Evolutionary conservation across 148 eudicot species (phyloP).

Genomic region (Silene latifolia): DNA sequence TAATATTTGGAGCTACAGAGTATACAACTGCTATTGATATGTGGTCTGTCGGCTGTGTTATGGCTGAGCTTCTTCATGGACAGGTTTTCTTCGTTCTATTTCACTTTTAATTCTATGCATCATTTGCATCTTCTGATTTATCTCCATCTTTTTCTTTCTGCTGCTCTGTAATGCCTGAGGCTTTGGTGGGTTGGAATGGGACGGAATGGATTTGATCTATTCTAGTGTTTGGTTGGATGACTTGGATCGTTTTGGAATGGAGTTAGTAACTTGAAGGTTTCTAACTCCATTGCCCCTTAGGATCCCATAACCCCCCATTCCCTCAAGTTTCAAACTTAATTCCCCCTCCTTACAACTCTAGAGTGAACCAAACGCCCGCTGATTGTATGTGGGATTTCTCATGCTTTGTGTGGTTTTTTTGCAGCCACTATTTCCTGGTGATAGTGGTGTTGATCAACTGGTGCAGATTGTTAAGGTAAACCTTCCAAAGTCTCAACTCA

Average conservation of each 20-base stretch:
- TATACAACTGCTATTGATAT: constrained; percentile 91
- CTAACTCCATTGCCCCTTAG: no score
- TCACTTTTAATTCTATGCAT: not conserved
- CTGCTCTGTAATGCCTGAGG: not conserved
- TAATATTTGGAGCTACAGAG: constrained; percentile 90
- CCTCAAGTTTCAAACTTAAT: no score
- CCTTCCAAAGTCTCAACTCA: not conserved
- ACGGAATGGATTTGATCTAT: no score
- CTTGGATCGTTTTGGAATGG: not conserved
- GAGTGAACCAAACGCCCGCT: no score
- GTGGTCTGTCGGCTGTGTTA: constrained; percentile 92
- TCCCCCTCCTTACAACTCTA: no score
- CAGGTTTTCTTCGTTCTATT: constrained; percentile 36
- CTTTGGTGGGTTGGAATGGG: not conserved
- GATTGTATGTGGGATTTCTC: no score
- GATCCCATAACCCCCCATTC: no score
- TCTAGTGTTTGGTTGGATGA: no score
- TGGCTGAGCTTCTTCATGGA: constrained; percentile 83
- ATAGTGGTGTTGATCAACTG: constrained; percentile 96
- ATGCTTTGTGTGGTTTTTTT: constrained; percentile 7
- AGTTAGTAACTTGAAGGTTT: no score
- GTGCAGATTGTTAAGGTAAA: constrained; percentile 88
- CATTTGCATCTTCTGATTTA: not conserved
- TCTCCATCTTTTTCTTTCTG: not conserved
- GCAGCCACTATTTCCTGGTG: constrained; percentile 98